Conservation (phyloP, 176 grass and related monocot genomes). For the Aegilops speltoides region DNA sequence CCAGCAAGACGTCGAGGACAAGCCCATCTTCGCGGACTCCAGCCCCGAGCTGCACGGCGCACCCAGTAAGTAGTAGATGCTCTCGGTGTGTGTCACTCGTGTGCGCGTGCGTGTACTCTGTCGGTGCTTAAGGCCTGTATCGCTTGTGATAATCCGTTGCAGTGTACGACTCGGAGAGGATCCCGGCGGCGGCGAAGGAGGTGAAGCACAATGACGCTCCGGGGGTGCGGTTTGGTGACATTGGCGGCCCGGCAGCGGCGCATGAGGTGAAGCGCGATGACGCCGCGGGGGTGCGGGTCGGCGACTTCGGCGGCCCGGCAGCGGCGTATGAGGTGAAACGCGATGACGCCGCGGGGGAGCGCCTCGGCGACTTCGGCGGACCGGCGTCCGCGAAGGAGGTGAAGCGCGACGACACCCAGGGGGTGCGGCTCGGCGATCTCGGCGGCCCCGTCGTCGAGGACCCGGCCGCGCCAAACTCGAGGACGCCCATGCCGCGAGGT, state of each 20-base stretch:
- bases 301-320: too few relatives aligned
- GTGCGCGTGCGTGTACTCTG: neutral
- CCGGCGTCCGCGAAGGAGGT: neutral
- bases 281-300: constrained; percentile 38
- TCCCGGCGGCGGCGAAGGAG: neutral
- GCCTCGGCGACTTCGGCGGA: neutral
- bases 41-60: constrained; percentile 41
- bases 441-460: constrained; percentile 44
- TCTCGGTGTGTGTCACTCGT: neutral
- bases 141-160: neutral
- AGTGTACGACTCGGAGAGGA: constrained; percentile 37
- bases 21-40: constrained; percentile 13
- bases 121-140: neutral
- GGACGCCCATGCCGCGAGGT: constrained; percentile 34
- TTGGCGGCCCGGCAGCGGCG: neutral
- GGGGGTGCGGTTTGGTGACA: constrained; percentile 23
- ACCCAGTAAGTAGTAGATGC: constrained; percentile 43
- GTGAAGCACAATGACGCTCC: constrained; percentile 14
- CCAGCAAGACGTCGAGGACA: constrained; percentile 55
- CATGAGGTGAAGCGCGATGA: neutral
- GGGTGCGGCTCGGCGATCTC: constrained; percentile 31
- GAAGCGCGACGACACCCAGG: neutral
- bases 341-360: neutral
- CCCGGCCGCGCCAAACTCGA: constrained; percentile 52
- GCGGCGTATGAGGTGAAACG: neutral